Conservation (phyloP, 345 rosid species). For the Psidium friedrichsthalianum region DNA sequence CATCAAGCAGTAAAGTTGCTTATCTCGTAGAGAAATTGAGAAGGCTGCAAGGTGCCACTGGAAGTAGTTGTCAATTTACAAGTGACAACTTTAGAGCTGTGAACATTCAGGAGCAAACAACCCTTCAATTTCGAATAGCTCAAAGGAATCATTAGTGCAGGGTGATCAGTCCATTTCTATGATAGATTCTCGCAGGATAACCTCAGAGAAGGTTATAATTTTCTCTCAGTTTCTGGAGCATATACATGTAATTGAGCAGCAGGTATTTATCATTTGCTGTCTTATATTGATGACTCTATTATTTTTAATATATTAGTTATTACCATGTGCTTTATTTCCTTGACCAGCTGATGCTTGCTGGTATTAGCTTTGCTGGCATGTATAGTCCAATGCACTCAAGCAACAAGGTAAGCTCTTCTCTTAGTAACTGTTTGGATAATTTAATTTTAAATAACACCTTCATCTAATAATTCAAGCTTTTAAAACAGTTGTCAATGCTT, state of each 20-base stretch:
- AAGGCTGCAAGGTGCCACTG: slow-evolving; percentile 44
- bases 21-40: slow-evolving; percentile 68
- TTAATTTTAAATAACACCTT: neutral
- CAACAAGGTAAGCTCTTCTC: slow-evolving; percentile 45
- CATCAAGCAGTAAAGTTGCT: slow-evolving; percentile 88
- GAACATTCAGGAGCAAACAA: slow-evolving; percentile 13
- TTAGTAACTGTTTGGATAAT: neutral
- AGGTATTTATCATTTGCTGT: slow-evolving; percentile 32
- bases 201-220: slow-evolving; percentile 63
- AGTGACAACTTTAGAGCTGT: slow-evolving; percentile 9
- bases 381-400: slow-evolving; percentile 78
- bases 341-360: slow-evolving; percentile 58
- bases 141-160: slow-evolving; percentile 4
- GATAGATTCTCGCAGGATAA: slow-evolving; percentile 14
- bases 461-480: neutral
- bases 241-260: slow-evolving; percentile 76
- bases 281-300: neutral
- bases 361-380: slow-evolving; percentile 69
- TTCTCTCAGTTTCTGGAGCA: slow-evolving; percentile 98
- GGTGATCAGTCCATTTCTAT: slow-evolving; percentile 8
- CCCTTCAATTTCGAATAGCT: slow-evolving; percentile 5
- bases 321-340: neutral
- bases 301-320: neutral
- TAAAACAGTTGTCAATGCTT: neutral
- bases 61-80: slow-evolving; percentile 6